Evolutionary conservation across 805 yeast genomes (phyloP).

Genomic region (Kurtzmaniella fragi): DNA sequence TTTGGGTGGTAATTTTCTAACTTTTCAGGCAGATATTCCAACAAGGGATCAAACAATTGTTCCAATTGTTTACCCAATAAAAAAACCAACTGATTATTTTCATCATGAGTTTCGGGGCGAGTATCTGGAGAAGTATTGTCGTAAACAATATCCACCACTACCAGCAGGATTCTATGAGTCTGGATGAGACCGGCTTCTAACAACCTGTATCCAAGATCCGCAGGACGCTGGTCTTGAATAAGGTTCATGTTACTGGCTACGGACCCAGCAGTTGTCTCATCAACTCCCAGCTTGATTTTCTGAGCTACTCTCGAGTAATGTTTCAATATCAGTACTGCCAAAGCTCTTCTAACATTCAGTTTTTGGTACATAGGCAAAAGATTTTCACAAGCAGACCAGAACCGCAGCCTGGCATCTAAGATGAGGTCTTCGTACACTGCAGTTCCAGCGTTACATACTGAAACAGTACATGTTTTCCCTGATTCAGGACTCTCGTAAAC

Average conservation of each 20-base stretch:
- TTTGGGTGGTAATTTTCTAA: conserved; percentile 42
- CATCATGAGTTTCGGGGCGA: conserved; percentile 43
- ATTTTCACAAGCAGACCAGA: conserved; percentile 75
- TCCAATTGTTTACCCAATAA: conserved; percentile 82
- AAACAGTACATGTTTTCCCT: conserved; percentile 45
- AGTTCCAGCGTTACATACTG: conserved; percentile 64
- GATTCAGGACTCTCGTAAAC: conserved; percentile 46
- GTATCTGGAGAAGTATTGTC: conserved; percentile 34
- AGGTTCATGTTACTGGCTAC: conserved; percentile 63
- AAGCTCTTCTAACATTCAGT: conserved; percentile 63
- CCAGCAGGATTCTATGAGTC: conserved; percentile 44
- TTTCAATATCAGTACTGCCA: conserved; percentile 70
- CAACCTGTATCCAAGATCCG: conserved; percentile 52
- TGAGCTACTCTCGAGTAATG: conserved; percentile 55
- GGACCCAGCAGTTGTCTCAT: conserved; percentile 81
- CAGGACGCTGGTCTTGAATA: conserved; percentile 48
- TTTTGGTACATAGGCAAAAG: conserved; percentile 43
- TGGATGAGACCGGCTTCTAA: conserved; percentile 56
- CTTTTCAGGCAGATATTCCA: conserved; percentile 89
- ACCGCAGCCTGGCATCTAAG: conserved; percentile 56
- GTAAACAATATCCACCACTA: conserved; percentile 72
- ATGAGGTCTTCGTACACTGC: conserved; percentile 55
- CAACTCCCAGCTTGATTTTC: conserved; percentile 43
- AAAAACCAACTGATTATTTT: conserved; percentile 72
- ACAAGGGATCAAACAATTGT: conserved; percentile 80